Base-by-base conservation (phyloP, 2,329 filamentous ascomycete genomes). In the Elsinoe perseae region DNA sequence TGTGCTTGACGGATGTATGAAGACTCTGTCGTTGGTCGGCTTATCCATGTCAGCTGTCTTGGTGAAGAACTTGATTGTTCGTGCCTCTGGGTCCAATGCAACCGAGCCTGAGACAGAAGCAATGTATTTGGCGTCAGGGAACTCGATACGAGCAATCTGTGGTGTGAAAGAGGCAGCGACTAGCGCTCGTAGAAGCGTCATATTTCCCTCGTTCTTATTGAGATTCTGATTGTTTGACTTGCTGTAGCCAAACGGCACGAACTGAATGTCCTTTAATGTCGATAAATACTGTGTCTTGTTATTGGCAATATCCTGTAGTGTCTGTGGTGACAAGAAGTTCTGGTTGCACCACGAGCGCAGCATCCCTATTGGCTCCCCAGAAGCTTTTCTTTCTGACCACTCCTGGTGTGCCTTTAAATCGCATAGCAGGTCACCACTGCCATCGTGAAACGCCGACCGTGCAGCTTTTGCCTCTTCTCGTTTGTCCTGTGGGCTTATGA, bases 41-140 rank as follows among this genome's bases (percentile, higher is more conserved):
- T 12, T 34, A 10, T 27, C 34, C 34, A 42, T 44, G 10, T 32
- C 36, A 16, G 1, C 68, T 68, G 34, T 70, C 69, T 18, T 44
- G 25, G 58, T 54, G 71, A 89, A 97, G 73, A 91, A 98, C 68
- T 90, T 93, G 72, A 98, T 96, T 2, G 86, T 88, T 54, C 84
- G 80, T 3, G 92, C 92, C 71, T 97, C 92, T 0, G 92, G 92
- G 67, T 98, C 93, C 5, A 96, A 78, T 68, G 93, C 92, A 1
- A 97, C 88, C 0, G 93, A 89, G 6, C 93, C 93, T 1, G 89
- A 88, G 61, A 95, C 82, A 2, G 88, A 89, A 32, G 85, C 83
- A 10, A 88, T 87, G 70, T 95, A 98, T 70, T 96, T 97, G 75
- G 95, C 95, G 72, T 95, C 89, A 0, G 93, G 93, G 63, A 96